A percentile compares a stretch with the other conserved stretches of the same genome.
phyloP scores from a whole-genome alignment of 129 eudicot species.

The Escallonia herrerae region DNA sequence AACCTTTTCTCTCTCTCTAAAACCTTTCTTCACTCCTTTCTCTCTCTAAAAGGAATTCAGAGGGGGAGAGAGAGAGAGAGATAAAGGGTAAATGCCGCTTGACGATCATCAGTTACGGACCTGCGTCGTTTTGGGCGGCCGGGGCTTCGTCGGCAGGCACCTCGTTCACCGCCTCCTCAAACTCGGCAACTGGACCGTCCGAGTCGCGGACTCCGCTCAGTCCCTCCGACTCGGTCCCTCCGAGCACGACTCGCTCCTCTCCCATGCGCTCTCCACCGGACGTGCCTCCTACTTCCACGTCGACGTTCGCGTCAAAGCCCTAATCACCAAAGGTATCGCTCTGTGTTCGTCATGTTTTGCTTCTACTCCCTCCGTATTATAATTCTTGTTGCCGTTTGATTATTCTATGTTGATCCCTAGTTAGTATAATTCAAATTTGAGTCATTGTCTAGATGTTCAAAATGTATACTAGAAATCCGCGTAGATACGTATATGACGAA shows the following conservation, averaged over 20 bases:
- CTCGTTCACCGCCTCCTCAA: conserved; percentile 54
- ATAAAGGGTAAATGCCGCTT: conserved; percentile 23
- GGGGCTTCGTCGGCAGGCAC: conserved; percentile 60
- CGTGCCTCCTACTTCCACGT: conserved; percentile 69
- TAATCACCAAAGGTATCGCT: conserved; percentile 38
- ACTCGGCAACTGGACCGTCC: conserved; percentile 75
- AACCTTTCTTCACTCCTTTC: too few species aligned
- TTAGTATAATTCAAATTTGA: too few species aligned
- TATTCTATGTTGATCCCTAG: too few species aligned
- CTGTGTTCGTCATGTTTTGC: too few species aligned
- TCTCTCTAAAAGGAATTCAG: not conserved
- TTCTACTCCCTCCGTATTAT: not conserved
- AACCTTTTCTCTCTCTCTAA: not conserved
- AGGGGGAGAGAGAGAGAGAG: not conserved
- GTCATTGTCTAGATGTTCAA: not conserved
- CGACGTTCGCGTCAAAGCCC: conserved; percentile 46
- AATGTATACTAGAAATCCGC: not conserved
- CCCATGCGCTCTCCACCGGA: conserved; percentile 47
- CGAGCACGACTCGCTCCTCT: conserved; percentile 43
- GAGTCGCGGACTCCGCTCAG: conserved; percentile 63
- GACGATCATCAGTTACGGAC: conserved; percentile 26
- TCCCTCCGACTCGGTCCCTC: conserved; percentile 32
- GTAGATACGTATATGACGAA: not conserved
- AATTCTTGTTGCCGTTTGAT: not conserved
- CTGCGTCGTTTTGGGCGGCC: conserved; percentile 75